Base-by-base conservation (phyloP, 179 eudicot species). In the Carnegiea gigantea region DNA sequence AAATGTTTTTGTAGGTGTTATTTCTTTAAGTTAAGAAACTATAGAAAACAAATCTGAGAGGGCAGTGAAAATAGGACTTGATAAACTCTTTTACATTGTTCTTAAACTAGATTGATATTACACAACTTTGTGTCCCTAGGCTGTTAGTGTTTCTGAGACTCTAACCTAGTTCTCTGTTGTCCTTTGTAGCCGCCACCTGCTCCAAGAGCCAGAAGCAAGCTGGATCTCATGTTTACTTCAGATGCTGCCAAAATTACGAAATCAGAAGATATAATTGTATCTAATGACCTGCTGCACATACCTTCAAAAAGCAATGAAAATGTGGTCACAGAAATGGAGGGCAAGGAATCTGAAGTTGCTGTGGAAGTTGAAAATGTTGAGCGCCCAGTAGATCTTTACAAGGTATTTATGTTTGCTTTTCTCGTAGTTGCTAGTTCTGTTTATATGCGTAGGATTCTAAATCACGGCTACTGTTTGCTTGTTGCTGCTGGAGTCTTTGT, bases 381-480 rank as follows among this genome's bases (percentile, higher is more conserved):
- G 88, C 91, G 98, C 80, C 99, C 99, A 21, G 97, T 96, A 79
- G 98, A 96, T 80, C 93, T 96, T 8, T 96, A 92, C 87, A 96
- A 96, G 98, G 98, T 93, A 88, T 62, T 51, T 60, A 7, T 70
- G 26, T 65, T 36, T 30, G 18, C 73, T 51, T 78, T 78, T 78
- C 36, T 80, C 72, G 68, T 24, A 23, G 33, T 48, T 28, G 8
- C 40, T 33, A 36, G 33, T 24, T 59, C n/a, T 23, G 67, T 9
- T 7, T 38, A 18, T 23, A 48, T 59, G 21, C 24, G 38, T 20
- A 77, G 74, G 57, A 17, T 51, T 78, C 6, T 62, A 13, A 17
- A 62, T 13, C 48, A 40, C 13, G 43, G 20, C 7, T 38, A 21
- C 53, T 20, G 21, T 59, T 36, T 10, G 13, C 11, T 38, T 59